Base-by-base conservation (phyloP, 2,329 filamentous ascomycete species). In the Samsoniella hepiali region DNA sequence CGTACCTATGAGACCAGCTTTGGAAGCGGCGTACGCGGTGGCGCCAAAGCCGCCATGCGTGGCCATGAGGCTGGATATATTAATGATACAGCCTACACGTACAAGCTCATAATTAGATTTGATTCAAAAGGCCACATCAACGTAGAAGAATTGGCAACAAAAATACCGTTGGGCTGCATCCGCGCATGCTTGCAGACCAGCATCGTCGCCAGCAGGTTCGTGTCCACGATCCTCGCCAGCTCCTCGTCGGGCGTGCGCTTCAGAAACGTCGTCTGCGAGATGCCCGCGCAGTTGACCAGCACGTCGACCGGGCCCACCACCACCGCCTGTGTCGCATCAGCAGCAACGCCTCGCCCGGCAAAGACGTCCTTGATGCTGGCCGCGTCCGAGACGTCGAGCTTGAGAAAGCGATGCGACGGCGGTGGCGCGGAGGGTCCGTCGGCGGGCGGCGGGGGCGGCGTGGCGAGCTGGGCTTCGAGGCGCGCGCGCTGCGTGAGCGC, bases 231-330 rank as follows among this genome's bases (percentile, higher is more conserved):
- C 1, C 78, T 68, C 1, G 84, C 77, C 29, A 92, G 79, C 3
- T 82, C 78, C 0, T 76, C 72, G 0, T 82, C 71, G 0, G 75
- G 69, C 1, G 84, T 86, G 10, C 81, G 78, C 51, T 85, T 77
- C n/a, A 95, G 81, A 1, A 91, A 78, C 0, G 81, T 84, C 13
- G 81, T 82, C 68, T 92, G 87, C 0, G 88, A 81, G 29, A 93
- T 79, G 10, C 92, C 93, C 0, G 92, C 92, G 32, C 90, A 90
- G 71, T 96, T 96, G 67, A 96, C 82, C 1, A 96, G 82, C 36
- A 94, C 79, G 69, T 85, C 81, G 9, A 79, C 67, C 9, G 72
- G 69, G 0, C 76, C 76, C 42, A 77, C 71, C 44, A 64, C 38
- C 13, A 27, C 17, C 8, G 56, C 38, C 13, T 49, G 15, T 31